A percentile compares a stretch with the other conserved stretches of the same genome.
Evolutionary conservation across 768 basidiomycete genomes (phyloP).

Genomic region (Macrolepiota dolichaula): DNA sequence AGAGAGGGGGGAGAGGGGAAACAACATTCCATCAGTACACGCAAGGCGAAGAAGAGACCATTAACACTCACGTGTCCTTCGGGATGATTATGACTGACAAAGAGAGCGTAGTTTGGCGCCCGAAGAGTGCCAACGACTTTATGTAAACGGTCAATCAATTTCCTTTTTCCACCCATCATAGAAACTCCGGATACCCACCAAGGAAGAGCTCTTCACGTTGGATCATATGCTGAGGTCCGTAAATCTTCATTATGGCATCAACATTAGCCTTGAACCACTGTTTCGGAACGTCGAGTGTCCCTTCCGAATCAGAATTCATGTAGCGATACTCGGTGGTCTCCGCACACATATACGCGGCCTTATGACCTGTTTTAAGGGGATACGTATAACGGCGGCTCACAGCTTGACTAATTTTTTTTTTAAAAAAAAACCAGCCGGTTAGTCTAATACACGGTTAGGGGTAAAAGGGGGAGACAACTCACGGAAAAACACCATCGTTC

Average conservation of each 20-base stretch:
- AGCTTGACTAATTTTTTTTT: background rate
- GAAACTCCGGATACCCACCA: conserved; percentile 11
- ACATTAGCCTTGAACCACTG: conserved; percentile 23
- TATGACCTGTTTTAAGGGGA: conserved; percentile 17
- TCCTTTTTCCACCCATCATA: background rate
- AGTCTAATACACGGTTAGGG: background rate
- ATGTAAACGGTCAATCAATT: background rate
- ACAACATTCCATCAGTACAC: background rate
- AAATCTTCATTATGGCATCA: conserved; percentile 18
- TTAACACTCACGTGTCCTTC: conserved; percentile 17
- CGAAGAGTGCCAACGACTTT: conserved; percentile 18
- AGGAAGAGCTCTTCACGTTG: conserved; percentile 22
- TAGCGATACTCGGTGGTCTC: conserved; percentile 24
- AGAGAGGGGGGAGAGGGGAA: too few relatives aligned
- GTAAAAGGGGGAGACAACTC: background rate
- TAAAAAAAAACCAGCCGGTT: background rate
- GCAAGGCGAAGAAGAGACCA: background rate
- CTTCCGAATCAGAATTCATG: conserved; percentile 10
- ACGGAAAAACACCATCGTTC: conserved; percentile 8
- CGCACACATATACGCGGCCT: conserved; percentile 19
- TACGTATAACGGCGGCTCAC: conserved; percentile 12
- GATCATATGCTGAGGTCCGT: conserved; percentile 18
- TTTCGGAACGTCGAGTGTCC: conserved; percentile 19
- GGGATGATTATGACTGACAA: conserved; percentile 21
- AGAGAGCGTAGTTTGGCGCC: conserved; percentile 19